Conservation (phyloP, 805 yeast species). For the Metschnikowia corniflorae region DNA sequence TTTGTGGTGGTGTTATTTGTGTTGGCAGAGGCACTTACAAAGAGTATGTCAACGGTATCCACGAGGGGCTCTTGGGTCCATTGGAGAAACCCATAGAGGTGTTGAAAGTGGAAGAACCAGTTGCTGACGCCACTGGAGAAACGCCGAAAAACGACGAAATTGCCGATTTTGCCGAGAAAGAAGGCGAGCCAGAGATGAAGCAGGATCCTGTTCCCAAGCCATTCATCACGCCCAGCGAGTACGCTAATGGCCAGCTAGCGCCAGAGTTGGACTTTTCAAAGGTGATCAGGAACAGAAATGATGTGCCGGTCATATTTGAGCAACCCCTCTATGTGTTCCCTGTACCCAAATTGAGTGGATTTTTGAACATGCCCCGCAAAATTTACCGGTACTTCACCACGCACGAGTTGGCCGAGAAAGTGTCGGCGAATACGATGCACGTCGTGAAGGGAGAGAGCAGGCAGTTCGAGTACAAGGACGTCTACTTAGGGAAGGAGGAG, state of each 20-base stretch:
- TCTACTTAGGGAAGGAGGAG: slow-evolving; percentile 24
- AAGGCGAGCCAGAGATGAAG: slow-evolving; percentile 18
- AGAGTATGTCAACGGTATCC: slow-evolving; percentile 86
- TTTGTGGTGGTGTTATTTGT: slow-evolving; percentile 83
- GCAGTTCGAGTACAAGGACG: slow-evolving; percentile 47
- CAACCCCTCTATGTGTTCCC: slow-evolving; percentile 79
- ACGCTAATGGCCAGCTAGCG: slow-evolving; percentile 52
- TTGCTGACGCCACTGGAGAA: background rate
- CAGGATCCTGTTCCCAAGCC: slow-evolving; percentile 56
- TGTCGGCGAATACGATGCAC: slow-evolving; percentile 52
- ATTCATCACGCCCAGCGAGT: slow-evolving; percentile 59
- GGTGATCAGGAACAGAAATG: slow-evolving; percentile 28
- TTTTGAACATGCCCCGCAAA: slow-evolving; percentile 69
- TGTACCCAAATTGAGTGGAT: slow-evolving; percentile 76
- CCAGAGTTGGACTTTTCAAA: slow-evolving; percentile 49
- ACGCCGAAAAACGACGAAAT: slow-evolving; percentile 2
- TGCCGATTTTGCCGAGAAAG: slow-evolving; percentile 18
- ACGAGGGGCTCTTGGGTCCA: slow-evolving; percentile 94
- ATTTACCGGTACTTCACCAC: slow-evolving; percentile 74
- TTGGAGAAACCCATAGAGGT: slow-evolving; percentile 46
- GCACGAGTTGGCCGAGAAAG: slow-evolving; percentile 65
- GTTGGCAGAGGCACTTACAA: slow-evolving; percentile 95
- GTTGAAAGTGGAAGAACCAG: slow-evolving; percentile 12
- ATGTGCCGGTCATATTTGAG: slow-evolving; percentile 58
- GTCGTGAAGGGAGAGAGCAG: slow-evolving; percentile 52